phyloP scores from a whole-genome alignment of 352 stramenopile species.

The Thraustochytrium striatum region DNA sequence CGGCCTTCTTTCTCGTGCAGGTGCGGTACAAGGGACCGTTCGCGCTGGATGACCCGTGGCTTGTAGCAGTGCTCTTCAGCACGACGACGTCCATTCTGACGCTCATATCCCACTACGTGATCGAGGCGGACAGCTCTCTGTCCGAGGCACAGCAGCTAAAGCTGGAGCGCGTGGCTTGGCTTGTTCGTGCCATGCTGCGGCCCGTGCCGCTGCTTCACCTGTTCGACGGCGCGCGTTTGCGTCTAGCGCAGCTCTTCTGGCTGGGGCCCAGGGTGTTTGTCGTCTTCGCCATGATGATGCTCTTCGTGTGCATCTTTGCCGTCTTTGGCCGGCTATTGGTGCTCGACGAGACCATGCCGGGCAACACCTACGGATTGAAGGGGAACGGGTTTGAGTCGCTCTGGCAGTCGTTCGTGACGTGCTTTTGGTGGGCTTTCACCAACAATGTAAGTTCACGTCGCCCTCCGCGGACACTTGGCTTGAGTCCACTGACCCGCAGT shows the following conservation, averaged over 20 bases:
- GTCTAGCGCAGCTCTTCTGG: not conserved
- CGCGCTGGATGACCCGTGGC: not conserved
- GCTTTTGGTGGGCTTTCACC: conserved; percentile 32
- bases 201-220: conserved; percentile 28
- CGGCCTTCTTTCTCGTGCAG: not conserved
- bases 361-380: conserved; percentile 13
- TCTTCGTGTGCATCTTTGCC: conserved; percentile 5
- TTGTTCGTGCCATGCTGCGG: conserved; percentile 1
- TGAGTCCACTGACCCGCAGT: too few species aligned
- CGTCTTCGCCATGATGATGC: conserved; percentile 16
- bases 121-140: not conserved
- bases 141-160: not conserved
- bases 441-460: too few species aligned
- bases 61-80: not conserved
- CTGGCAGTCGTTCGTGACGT: not conserved
- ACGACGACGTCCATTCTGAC: not conserved
- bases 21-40: not conserved
- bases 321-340: conserved; percentile 33
- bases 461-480: too few species aligned
- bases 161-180: not conserved
- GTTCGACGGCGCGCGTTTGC: not conserved
- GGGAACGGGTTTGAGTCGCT: conserved; percentile 38
- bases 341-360: conserved; percentile 11
- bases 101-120: not conserved
- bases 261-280: not conserved